These are phyloP conservation scores for Teratosphaeria zuluensis DNA, from an alignment of 2,329 filamentous ascomycete genomes.

Conservation along the genomic window DNA sequence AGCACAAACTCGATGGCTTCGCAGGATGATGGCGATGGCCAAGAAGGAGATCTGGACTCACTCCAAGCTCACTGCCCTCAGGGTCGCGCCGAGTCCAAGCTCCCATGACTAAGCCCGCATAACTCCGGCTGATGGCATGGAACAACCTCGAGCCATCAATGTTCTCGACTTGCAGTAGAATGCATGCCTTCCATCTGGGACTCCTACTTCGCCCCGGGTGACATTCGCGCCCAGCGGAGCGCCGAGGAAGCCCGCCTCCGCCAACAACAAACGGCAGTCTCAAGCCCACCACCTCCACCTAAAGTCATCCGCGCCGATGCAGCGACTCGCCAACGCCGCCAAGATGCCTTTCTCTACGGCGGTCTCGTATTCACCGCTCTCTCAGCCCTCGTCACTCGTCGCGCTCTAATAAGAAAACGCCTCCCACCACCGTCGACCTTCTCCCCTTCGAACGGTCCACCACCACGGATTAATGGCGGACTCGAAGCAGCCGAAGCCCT, in stretches of 20 bases:
- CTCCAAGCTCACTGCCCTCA: not conserved
- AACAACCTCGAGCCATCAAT: not conserved
- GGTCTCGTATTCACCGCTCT: constrained; percentile 68
- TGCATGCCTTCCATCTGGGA: constrained; percentile 24
- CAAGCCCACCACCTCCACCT: not conserved
- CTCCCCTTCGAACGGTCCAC: constrained; percentile 47
- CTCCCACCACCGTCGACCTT: constrained; percentile 62
- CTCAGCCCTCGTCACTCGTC: constrained; percentile 53
- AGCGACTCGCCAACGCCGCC: constrained; percentile 19
- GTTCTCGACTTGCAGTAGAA: constrained; percentile 2
- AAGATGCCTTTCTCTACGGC: constrained; percentile 52
- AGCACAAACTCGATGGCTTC: not conserved
- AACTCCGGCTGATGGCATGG: not conserved
- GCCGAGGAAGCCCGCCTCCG: not conserved
- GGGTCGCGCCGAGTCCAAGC: not conserved
- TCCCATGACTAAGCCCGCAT: not conserved
- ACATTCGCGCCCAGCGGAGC: constrained; percentile 15
- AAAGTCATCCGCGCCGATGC: constrained; percentile 14
- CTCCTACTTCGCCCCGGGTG: constrained; percentile 24
- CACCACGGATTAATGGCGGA: constrained; percentile 39
- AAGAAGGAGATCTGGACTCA: not conserved
- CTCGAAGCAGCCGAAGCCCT: constrained; percentile 75
- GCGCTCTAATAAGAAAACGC: constrained; percentile 57
- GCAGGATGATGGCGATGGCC: not conserved
- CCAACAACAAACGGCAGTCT: not conserved